These are phyloP conservation scores for Coemansia sp. DNA, from an alignment of 192 early-diverging fungal genomes.

Conservation along the genomic window DNA sequence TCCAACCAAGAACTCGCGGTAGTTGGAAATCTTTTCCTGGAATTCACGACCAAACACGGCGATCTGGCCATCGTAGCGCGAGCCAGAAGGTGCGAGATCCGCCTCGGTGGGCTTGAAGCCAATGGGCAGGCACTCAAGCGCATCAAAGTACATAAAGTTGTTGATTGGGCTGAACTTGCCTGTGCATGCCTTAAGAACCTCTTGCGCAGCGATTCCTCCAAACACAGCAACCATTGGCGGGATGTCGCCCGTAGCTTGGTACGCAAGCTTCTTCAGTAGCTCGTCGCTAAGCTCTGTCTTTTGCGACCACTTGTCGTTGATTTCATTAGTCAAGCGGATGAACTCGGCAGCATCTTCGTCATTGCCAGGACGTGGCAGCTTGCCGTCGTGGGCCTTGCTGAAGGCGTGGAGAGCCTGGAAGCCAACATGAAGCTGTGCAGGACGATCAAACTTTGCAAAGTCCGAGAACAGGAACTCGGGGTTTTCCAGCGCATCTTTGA, in stretches of 20 bases:
- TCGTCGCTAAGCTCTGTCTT: constrained; percentile 84
- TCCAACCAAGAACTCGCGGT: constrained; percentile 93
- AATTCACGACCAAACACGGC: constrained; percentile 94
- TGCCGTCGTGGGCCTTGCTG: constrained; percentile 58
- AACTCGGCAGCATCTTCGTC: constrained; percentile 85
- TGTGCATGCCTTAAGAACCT: constrained; percentile 97
- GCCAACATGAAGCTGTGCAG: constrained; percentile 84
- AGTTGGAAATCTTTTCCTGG: constrained; percentile 83
- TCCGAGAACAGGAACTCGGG: constrained; percentile 90
- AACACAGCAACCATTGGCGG: constrained; percentile 95
- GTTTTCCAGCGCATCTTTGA: constrained; percentile 70
- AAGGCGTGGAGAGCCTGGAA: constrained; percentile 96
- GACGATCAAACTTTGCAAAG: constrained; percentile 98
- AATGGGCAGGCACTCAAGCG: constrained; percentile 91
- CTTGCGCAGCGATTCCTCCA: constrained; percentile 96
- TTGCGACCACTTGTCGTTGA: constrained; percentile 68
- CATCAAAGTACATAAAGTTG: constrained; percentile 96
- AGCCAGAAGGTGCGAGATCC: constrained; percentile 71
- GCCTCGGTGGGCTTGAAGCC: constrained; percentile 66
- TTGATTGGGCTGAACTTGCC: constrained; percentile 93
- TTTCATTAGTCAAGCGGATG: constrained; percentile 65
- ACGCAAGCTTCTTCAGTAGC: constrained; percentile 83
- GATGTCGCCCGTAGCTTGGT: constrained; percentile 85
- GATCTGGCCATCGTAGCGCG: constrained; percentile 95
- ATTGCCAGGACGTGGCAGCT: constrained; percentile 82